Base-by-base conservation (phyloP, 2,329 filamentous ascomycete genomes). In the Paramyrothecium roridum region DNA sequence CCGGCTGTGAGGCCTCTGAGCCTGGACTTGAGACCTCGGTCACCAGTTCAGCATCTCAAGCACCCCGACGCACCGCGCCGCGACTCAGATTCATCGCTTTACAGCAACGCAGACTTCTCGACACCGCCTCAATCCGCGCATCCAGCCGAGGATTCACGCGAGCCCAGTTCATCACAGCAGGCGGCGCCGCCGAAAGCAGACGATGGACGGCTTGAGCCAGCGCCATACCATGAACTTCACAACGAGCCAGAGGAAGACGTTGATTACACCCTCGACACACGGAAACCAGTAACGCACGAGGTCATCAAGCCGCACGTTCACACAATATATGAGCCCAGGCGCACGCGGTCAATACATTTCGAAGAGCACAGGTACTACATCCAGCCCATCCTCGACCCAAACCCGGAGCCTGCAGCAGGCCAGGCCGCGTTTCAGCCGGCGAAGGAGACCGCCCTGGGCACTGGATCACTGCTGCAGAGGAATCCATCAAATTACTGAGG, bases 321-420 rank as follows among this genome's bases (percentile, higher is more conserved):
- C 49, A 61, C 58, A 3, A 59, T 65, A 3, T 60, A 58, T 22
- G 49, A 66, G 33, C 55, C 59, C 1, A 54, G 54, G 13, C 61
- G 63, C n/a, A 63, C 64, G 4, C 53, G 57, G 0, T 65, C 63
- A 1, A 60, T 63, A 16, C 64, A 64, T 20, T n/a, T 57, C 6
- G 59, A 65, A 34, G 64, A 66, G 26, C 59, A 66, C 56, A 52
- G 30, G 8, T 60, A 53, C 2, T 11, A 56, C 16, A 59, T 64
- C 3, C 64, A 66, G n/a, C 64, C 64, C 3, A 63, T 67, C 8
- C 54, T 56, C 19, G 63, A 67, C 8, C 60, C 63, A 2, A 53
- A 57, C 37, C 6, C n/a, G 13, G 12, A 43, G 7, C 16, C 12
- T 43, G 13, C 37, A 7, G 37, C 13, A 4, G 13, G 13, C 4